phyloP scores from a whole-genome alignment of 345 rosid species.

The Eucalyptus sp. region DNA sequence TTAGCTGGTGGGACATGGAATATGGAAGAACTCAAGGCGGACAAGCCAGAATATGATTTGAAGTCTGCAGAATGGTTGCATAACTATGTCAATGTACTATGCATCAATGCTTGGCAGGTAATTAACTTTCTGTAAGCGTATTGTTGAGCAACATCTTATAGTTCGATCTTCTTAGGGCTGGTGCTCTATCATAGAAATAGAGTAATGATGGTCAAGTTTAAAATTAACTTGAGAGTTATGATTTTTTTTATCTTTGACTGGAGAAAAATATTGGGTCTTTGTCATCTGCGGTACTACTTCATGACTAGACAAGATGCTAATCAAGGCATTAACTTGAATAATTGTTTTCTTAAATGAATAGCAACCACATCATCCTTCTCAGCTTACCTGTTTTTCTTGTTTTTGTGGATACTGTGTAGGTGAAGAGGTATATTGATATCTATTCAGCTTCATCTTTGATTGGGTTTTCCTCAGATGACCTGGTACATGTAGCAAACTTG shows the following conservation, averaged over 20 bases:
- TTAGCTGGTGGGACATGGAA: slow-evolving; percentile 55
- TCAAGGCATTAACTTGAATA: background rate
- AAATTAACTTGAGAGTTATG: background rate
- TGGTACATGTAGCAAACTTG: slow-evolving; percentile 36
- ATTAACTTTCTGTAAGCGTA: background rate
- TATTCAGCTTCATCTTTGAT: slow-evolving; percentile 84
- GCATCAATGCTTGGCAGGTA: slow-evolving; percentile 97
- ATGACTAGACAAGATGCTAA: background rate
- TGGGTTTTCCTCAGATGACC: slow-evolving; percentile 89
- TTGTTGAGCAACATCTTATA: background rate
- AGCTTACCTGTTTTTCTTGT: background rate
- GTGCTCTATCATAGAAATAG: background rate
- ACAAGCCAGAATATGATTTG: slow-evolving; percentile 9
- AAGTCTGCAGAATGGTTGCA: slow-evolving; percentile 39
- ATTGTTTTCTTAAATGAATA: background rate
- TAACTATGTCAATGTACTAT: slow-evolving; percentile 58
- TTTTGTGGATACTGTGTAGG: slow-evolving; percentile 24
- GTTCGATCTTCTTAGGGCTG: background rate
- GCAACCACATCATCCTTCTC: background rate
- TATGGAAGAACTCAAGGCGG: slow-evolving; percentile 9
- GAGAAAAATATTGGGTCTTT: background rate
- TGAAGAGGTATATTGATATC: slow-evolving; percentile 80
- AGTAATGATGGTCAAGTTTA: background rate
- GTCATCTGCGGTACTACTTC: background rate
- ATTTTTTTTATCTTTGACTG: background rate